phyloP scores from a whole-genome alignment of 306 rosid genomes.

The Dalbergia cochinchinensis region DNA sequence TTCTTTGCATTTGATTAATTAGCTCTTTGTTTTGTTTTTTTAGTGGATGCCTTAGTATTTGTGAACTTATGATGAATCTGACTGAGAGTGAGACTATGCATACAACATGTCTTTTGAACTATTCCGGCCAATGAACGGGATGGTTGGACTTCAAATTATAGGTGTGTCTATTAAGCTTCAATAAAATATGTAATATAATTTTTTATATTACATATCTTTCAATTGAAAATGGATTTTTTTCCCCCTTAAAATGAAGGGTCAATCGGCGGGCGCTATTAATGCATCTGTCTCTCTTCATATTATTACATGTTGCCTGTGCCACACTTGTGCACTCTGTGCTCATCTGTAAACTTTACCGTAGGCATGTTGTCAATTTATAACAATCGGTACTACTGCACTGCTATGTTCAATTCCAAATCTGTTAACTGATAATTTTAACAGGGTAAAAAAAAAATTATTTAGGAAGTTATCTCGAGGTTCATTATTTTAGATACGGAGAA shows the following conservation, averaged over 20 bases:
- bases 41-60: not conserved
- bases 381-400: not conserved
- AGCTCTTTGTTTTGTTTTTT: not conserved
- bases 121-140: not conserved
- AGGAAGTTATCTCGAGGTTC: not conserved
- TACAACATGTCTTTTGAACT: too few species aligned
- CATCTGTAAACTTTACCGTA: not conserved
- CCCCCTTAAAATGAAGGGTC: too few species aligned
- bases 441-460: not conserved
- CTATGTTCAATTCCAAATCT: too few species aligned
- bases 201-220: too few species aligned
- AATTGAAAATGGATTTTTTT: too few species aligned
- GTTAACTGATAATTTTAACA: not conserved
- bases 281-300: too few species aligned
- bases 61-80: not conserved
- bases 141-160: not conserved
- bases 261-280: too few species aligned
- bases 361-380: not conserved
- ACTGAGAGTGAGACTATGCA: not conserved
- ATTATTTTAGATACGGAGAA: too few species aligned
- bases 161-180: too few species aligned
- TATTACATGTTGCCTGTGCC: not conserved
- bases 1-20: constrained; percentile 17
- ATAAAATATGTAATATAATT: too few species aligned
- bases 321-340: not conserved